Evolutionary conservation across 768 basidiomycete species (phyloP).

Genomic region (Chalciporus chontae): DNA sequence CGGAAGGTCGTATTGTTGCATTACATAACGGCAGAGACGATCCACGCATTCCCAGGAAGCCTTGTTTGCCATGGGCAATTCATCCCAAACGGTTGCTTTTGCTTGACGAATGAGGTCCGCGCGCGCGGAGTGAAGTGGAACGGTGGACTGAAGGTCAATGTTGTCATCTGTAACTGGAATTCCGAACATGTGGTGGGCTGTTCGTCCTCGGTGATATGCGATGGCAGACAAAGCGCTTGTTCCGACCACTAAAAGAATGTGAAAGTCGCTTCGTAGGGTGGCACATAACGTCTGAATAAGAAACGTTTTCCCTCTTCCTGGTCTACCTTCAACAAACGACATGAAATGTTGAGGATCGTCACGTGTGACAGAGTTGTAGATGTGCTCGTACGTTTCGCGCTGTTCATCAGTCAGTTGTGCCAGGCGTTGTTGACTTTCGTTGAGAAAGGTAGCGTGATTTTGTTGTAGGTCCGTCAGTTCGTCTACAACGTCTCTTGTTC

Average conservation of each 20-base stretch:
- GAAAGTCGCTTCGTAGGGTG: slow-evolving; percentile 21
- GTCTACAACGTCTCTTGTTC: not conserved
- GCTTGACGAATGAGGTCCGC: slow-evolving; percentile 34
- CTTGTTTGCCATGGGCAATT: slow-evolving; percentile 40
- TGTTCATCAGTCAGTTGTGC: too few species aligned
- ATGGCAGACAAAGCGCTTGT: slow-evolving; percentile 20
- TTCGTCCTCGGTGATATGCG: slow-evolving; percentile 36
- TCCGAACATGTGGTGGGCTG: slow-evolving; percentile 37
- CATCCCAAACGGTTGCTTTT: slow-evolving; percentile 38
- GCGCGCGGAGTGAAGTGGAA: slow-evolving; percentile 23
- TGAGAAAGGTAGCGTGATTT: too few species aligned
- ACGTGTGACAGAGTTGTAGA: too few species aligned
- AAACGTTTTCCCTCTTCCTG: slow-evolving; percentile 41
- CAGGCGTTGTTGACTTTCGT: too few species aligned
- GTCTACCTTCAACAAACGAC: slow-evolving; percentile 37
- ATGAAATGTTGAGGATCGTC: not conserved
- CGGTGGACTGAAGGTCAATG: slow-evolving; percentile 29
- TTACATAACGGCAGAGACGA: too few species aligned
- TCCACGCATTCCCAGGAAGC: too few species aligned
- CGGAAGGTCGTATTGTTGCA: slow-evolving; percentile 17
- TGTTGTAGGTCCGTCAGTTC: too few species aligned
- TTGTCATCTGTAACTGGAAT: slow-evolving; percentile 33
- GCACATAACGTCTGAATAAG: too few species aligned
- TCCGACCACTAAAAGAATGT: slow-evolving; percentile 31
- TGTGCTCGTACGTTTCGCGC: too few species aligned